Evolutionary conservation across 2,329 filamentous ascomycete genomes (phyloP).

Genomic region (Hyphodiscus sp.): DNA sequence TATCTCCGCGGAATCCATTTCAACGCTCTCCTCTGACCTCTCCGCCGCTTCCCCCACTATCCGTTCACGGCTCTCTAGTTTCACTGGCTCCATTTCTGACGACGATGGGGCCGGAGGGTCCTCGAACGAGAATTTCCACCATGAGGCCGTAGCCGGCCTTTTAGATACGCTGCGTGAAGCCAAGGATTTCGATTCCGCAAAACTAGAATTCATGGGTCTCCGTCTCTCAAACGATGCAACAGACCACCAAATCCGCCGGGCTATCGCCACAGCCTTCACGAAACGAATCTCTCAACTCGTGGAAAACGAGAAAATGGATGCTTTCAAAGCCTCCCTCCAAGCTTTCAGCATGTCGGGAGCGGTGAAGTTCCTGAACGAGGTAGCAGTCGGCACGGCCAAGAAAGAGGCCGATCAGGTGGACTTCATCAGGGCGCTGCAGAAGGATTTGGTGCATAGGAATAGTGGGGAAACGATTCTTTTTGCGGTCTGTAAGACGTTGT

Average conservation of each 20-base stretch:
- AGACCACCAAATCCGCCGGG: constrained; percentile 79
- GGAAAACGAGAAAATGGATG: constrained; percentile 47
- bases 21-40: constrained; percentile 53
- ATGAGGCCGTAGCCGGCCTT: constrained; percentile 81
- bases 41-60: constrained; percentile 32
- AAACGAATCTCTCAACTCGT: constrained; percentile 71
- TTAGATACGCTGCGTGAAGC: constrained; percentile 74
- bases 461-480: constrained; percentile 65
- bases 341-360: constrained; percentile 51
- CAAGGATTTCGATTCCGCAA: constrained; percentile 72
- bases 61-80: constrained; percentile 61
- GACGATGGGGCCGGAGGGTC: constrained; percentile 42
- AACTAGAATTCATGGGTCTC: constrained; percentile 89
- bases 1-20: constrained; percentile 50
- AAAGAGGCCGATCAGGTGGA: constrained; percentile 72
- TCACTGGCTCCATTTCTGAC: constrained; percentile 66
- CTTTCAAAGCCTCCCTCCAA: constrained; percentile 57
- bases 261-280: constrained; percentile 79
- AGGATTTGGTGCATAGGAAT: constrained; percentile 61
- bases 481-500: constrained; percentile 76
- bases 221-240: constrained; percentile 87
- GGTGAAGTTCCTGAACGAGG: constrained; percentile 49
- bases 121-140: constrained; percentile 63
- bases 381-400: constrained; percentile 57
- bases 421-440: constrained; percentile 75